A percentile compares a stretch with the other conserved stretches of the same genome.
Evolutionary conservation across 2,329 filamentous ascomycete genomes (phyloP).

Genomic region (Zymoseptoria crescenta): DNA sequence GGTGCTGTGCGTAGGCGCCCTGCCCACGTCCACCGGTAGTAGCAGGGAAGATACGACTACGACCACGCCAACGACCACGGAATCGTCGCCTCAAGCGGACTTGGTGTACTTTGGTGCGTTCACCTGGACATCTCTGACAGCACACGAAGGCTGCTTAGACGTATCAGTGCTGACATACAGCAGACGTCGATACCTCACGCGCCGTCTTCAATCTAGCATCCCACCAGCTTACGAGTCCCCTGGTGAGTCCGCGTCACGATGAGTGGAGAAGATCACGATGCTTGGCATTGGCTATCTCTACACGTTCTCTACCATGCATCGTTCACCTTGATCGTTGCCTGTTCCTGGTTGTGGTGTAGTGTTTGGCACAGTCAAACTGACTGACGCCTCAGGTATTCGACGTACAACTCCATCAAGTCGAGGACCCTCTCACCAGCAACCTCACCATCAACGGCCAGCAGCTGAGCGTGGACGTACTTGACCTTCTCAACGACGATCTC

Average conservation of each 20-base stretch:
- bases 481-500: slow-evolving; percentile 21
- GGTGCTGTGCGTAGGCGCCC: slow-evolving; percentile 7
- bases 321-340: not conserved
- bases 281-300: slow-evolving; percentile 5
- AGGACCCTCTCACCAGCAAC: slow-evolving; percentile 33
- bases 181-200: slow-evolving; percentile 23
- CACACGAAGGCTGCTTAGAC: not conserved
- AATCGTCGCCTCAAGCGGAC: slow-evolving; percentile 1
- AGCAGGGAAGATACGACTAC: slow-evolving; percentile 1
- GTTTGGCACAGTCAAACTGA: not conserved
- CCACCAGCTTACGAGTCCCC: slow-evolving; percentile 34
- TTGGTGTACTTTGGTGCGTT: slow-evolving; percentile 18
- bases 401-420: slow-evolving; percentile 33
- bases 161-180: slow-evolving; percentile 1
- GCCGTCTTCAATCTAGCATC: slow-evolving; percentile 34
- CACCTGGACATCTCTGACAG: slow-evolving; percentile 2
- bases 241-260: slow-evolving; percentile 28
- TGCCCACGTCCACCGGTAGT: slow-evolving; percentile 5
- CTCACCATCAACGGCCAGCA: slow-evolving; percentile 36
- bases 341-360: slow-evolving; percentile 28
- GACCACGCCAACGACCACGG: slow-evolving; percentile 1
- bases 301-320: slow-evolving; percentile 6
- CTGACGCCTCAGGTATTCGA: slow-evolving; percentile 32
- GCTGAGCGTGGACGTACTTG: not conserved
- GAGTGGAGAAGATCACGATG: slow-evolving; percentile 4